These are phyloP conservation scores for Kurtzmaniella quercitrusa DNA, from an alignment of 1,139 yeast genomes.

Conservation along the genomic window DNA sequence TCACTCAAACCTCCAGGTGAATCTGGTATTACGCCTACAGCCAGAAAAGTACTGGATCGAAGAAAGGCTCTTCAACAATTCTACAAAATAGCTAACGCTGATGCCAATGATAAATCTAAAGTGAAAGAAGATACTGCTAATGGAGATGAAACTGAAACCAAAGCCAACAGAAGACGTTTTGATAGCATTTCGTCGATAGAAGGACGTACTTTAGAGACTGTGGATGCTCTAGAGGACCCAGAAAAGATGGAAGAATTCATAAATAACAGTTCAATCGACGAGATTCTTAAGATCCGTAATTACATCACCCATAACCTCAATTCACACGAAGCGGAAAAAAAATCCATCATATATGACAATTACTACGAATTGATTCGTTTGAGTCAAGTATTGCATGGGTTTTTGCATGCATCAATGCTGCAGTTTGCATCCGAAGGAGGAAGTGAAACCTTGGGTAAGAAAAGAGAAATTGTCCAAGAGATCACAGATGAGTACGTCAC, in stretches of 20 bases:
- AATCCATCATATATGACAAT: conserved; percentile 45
- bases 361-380: conserved; percentile 44
- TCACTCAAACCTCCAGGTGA: background rate
- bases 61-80: conserved; percentile 44
- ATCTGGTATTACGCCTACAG: background rate
- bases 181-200: background rate
- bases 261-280: conserved; percentile 26
- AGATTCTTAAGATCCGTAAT: conserved; percentile 35
- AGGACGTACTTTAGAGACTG: background rate
- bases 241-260: conserved; percentile 31
- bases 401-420: conserved; percentile 19
- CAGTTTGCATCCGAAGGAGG: conserved; percentile 6
- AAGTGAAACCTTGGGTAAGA: conserved; percentile 4
- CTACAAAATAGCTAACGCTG: conserved; percentile 17
- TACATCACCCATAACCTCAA: conserved; percentile 28
- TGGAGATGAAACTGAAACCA: background rate
- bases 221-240: conserved; percentile 18
- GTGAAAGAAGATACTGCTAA: background rate
- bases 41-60: conserved; percentile 35
- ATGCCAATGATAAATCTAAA: background rate
- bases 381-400: conserved; percentile 31
- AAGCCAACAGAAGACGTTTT: conserved; percentile 1
- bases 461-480: conserved; percentile 2
- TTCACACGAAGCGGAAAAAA: conserved; percentile 40
- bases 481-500: conserved; percentile 22